Conservation (phyloP, 306 rosid genomes). For the barrel medic (Medicago truncatula) region DNA sequence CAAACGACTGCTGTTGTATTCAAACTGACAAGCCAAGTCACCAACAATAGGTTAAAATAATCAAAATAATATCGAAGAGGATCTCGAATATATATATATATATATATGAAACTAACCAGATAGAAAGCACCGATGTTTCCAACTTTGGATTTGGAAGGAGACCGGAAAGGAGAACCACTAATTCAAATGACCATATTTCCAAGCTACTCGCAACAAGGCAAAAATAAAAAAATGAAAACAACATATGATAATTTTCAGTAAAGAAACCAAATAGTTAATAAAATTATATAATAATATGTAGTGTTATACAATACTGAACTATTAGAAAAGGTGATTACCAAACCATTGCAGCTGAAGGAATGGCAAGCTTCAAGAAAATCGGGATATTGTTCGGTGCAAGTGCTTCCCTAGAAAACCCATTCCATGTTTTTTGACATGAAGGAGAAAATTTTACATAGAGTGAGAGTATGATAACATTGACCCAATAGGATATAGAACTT, state of each 20-base stretch:
- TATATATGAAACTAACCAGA: constrained; percentile 50
- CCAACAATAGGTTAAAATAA: neutral
- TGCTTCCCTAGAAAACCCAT: constrained; percentile 65
- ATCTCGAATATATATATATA: neutral
- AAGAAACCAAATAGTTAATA: neutral
- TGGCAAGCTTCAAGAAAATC: constrained; percentile 61
- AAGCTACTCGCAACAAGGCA: constrained; percentile 54
- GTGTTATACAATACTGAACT: neutral
- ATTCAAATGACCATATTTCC: constrained; percentile 74
- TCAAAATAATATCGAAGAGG: neutral
- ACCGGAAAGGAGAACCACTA: constrained; percentile 72
- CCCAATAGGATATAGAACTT: constrained; percentile 66
- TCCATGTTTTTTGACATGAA: constrained; percentile 65
- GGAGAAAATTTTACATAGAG: constrained; percentile 75
- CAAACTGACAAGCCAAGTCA: constrained; percentile 52
- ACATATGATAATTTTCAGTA: neutral
- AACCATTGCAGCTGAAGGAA: constrained; percentile 86
- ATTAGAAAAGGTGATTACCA: constrained; percentile 58
- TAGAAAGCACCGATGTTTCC: constrained; percentile 76
- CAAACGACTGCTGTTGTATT: constrained; percentile 63
- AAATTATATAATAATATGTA: too few relatives aligned
- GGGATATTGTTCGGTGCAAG: constrained; percentile 45
- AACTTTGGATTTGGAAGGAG: constrained; percentile 72
- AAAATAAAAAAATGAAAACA: neutral
- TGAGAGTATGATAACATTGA: constrained; percentile 56